Evolutionary conservation across 2,329 filamentous ascomycete genomes (phyloP).

Genomic region (Acarospora socialis): DNA sequence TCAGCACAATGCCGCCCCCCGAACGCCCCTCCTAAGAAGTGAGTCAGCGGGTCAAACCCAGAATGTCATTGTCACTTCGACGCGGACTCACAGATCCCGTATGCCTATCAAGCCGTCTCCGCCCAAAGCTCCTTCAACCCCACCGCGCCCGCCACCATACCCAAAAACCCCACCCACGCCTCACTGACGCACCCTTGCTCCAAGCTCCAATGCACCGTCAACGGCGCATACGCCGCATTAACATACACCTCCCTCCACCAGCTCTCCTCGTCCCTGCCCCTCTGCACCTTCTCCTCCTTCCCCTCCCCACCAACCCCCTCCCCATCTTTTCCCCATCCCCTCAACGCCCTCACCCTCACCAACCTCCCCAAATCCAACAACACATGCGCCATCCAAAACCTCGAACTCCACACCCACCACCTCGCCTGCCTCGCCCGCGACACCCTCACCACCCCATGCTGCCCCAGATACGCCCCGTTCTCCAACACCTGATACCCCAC

Average conservation of each 20-base stretch:
- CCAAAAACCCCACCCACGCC: constrained; percentile 43
- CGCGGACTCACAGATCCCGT: too few relatives aligned
- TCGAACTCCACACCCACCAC: constrained; percentile 57
- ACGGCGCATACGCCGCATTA: constrained; percentile 63
- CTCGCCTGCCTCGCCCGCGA: constrained; percentile 41
- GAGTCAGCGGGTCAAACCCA: too few relatives aligned
- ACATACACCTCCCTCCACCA: constrained; percentile 56
- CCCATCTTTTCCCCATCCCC: constrained; percentile 21
- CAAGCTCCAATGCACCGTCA: constrained; percentile 72
- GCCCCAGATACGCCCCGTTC: constrained; percentile 63
- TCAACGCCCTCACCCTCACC: constrained; percentile 13
- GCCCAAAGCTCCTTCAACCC: constrained; percentile 32
- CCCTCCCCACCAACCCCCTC: constrained; percentile 31
- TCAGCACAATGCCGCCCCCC: too few relatives aligned
- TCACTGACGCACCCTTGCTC: constrained; percentile 50
- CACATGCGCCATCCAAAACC: constrained; percentile 73
- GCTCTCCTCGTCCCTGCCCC: constrained; percentile 30
- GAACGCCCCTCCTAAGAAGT: too few relatives aligned
- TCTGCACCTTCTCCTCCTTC: constrained; percentile 19
- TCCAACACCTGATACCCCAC: constrained; percentile 64
- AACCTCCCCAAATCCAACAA: constrained; percentile 16
- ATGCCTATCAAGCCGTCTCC: constrained; percentile 20
- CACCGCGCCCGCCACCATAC: constrained; percentile 35
- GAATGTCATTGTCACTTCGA: too few relatives aligned
- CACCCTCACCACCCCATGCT: constrained; percentile 55